Evolutionary conservation across 495 filamentous ascomycete species (phyloP).

Genomic region (Talaromyces liani): DNA sequence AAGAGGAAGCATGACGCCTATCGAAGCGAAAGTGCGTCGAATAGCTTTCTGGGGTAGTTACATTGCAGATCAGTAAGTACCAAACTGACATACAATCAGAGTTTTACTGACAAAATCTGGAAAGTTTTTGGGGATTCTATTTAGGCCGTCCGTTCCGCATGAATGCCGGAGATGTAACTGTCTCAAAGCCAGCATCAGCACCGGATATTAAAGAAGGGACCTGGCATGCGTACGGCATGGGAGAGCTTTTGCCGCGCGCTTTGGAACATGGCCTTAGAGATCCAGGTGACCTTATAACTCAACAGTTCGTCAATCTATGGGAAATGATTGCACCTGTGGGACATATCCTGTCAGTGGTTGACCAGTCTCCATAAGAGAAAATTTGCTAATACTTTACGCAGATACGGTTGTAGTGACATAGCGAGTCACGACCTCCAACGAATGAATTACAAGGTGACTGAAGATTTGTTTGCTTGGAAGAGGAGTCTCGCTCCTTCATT

Average conservation of each 20-base stretch:
- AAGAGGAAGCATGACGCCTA: constrained; percentile 31
- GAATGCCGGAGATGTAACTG: constrained; percentile 39
- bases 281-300: constrained; percentile 33
- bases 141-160: constrained; percentile 38
- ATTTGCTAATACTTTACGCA: constrained; percentile 15
- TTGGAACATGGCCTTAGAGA: constrained; percentile 23
- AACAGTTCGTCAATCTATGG: constrained; percentile 40
- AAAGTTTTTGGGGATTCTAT: constrained; percentile 43
- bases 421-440: constrained; percentile 38
- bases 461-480: constrained; percentile 42
- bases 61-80: constrained; percentile 40
- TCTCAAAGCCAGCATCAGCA: constrained; percentile 33
- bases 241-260: constrained; percentile 13
- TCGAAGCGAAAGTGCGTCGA: constrained; percentile 38
- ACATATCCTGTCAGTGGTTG: constrained; percentile 35
- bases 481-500: constrained; percentile 35
- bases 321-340: constrained; percentile 42
- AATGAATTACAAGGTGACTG: constrained; percentile 33
- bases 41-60: constrained; percentile 46
- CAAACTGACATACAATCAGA: neutral
- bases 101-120: constrained; percentile 1
- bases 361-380: neutral
- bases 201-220: constrained; percentile 28
- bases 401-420: constrained; percentile 40
- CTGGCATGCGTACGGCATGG: constrained; percentile 41